These are phyloP conservation scores for Elaphomyces granulatus DNA, from an alignment of 495 filamentous ascomycete species.

Conservation along the genomic window DNA sequence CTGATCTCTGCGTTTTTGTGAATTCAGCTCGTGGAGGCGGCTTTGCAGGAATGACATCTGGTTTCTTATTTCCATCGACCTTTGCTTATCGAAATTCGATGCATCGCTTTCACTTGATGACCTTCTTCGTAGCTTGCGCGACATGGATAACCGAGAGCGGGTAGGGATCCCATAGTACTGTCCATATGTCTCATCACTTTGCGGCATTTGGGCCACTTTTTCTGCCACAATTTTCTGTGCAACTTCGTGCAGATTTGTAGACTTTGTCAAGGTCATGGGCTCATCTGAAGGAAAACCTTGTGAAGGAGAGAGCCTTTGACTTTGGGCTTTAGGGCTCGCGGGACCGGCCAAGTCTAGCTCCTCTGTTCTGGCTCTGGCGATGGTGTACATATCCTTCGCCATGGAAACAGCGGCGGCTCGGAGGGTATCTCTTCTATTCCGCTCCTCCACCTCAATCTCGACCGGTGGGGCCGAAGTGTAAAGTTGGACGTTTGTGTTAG, in stretches of 20 bases:
- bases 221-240: slow-evolving; percentile 74
- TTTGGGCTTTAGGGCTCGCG: slow-evolving; percentile 26
- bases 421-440: slow-evolving; percentile 51
- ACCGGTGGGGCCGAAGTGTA: slow-evolving; percentile 66
- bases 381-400: slow-evolving; percentile 70
- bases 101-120: slow-evolving; percentile 54
- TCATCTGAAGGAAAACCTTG: slow-evolving; percentile 22
- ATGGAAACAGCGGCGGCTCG: slow-evolving; percentile 74
- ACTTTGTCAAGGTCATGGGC: slow-evolving; percentile 22
- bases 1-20: slow-evolving; percentile 60
- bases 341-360: slow-evolving; percentile 8
- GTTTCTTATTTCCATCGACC: slow-evolving; percentile 55
- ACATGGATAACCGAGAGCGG: slow-evolving; percentile 40
- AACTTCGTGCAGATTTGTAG: slow-evolving; percentile 60
- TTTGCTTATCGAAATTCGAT: slow-evolving; percentile 47
- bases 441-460: slow-evolving; percentile 55
- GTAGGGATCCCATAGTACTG: slow-evolving; percentile 46
- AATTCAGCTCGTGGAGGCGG: slow-evolving; percentile 53
- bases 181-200: slow-evolving; percentile 53
- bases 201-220: slow-evolving; percentile 63
- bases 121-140: slow-evolving; percentile 42
- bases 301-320: slow-evolving; percentile 22
- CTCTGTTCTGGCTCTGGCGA: slow-evolving; percentile 37
- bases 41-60: slow-evolving; percentile 67
- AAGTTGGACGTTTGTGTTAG: slow-evolving; percentile 43